Conservation (phyloP, 768 basidiomycete genomes). For the Coprinellus aureogranulatus region DNA sequence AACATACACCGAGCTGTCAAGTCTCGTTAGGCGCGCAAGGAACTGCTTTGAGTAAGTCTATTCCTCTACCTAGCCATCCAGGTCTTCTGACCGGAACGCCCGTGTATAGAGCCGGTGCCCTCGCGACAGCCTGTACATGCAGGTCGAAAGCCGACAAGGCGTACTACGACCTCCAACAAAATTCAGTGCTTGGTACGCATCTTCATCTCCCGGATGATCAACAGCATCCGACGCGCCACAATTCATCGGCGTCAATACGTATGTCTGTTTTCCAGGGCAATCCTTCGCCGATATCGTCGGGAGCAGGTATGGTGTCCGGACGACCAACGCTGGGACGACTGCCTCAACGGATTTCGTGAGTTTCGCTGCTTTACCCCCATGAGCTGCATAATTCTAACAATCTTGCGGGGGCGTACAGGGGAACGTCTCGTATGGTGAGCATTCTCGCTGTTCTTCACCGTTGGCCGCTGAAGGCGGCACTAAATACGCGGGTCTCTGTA, state of each 20-base stretch:
- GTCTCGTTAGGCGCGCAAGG: conserved; percentile 56
- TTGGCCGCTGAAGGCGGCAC: not conserved
- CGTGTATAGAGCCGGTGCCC: conserved; percentile 56
- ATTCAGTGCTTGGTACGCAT: conserved; percentile 46
- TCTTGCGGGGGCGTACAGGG: conserved; percentile 59
- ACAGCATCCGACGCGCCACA: not conserved
- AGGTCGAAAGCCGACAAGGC: conserved; percentile 39
- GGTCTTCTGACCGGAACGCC: conserved; percentile 8
- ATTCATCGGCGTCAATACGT: not conserved
- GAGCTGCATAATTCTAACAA: not conserved
- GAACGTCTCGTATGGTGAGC: conserved; percentile 65
- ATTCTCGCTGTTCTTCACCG: not conserved
- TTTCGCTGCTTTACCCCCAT: conserved; percentile 15
- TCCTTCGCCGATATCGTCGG: conserved; percentile 49
- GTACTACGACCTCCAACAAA: conserved; percentile 61
- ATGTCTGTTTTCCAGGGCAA: conserved; percentile 39
- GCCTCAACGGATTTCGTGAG: conserved; percentile 82
- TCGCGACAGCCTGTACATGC: conserved; percentile 58
- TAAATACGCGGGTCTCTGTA: conserved; percentile 19
- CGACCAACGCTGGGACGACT: conserved; percentile 30
- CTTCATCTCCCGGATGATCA: not conserved
- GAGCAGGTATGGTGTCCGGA: conserved; percentile 41
- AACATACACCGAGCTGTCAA: conserved; percentile 51
- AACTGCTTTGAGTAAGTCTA: conserved; percentile 64
- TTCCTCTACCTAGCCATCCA: not conserved